Conservation (phyloP, 2,329 filamentous ascomycete species). For the Gnomoniopsis smithogilvyi region DNA sequence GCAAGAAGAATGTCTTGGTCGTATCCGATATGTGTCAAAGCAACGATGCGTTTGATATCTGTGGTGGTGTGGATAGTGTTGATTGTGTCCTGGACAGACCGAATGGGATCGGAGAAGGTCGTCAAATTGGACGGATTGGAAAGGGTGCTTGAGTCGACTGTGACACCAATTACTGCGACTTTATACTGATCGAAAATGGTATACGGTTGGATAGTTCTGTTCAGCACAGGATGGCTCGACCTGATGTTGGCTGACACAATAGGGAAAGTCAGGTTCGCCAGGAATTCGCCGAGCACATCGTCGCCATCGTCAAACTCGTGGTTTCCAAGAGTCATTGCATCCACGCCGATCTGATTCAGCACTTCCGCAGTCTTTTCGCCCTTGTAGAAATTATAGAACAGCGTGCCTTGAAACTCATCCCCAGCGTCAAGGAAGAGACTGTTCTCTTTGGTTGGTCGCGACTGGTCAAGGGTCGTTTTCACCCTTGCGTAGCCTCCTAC, state of each 20-base stretch:
- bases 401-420: conserved; percentile 68
- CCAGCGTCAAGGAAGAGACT: conserved; percentile 63
- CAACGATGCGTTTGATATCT: conserved; percentile 61
- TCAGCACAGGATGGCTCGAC: conserved; percentile 56
- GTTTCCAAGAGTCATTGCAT: conserved; percentile 66
- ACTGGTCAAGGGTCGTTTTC: conserved; percentile 56
- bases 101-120: conserved; percentile 54
- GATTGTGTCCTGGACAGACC: conserved; percentile 58
- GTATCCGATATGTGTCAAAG: conserved; percentile 66
- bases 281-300: conserved; percentile 57
- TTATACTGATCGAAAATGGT: conserved; percentile 60
- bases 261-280: conserved; percentile 63
- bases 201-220: conserved; percentile 62
- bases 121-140: conserved; percentile 57
- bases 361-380: conserved; percentile 67
- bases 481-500: conserved; percentile 64
- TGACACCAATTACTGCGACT: conserved; percentile 62
- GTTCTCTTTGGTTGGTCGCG: conserved; percentile 55
- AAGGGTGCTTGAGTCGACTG: conserved; percentile 56
- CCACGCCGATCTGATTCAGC: conserved; percentile 62
- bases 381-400: conserved; percentile 65
- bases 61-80: conserved; percentile 59
- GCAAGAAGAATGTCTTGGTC: conserved; percentile 61
- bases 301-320: conserved; percentile 67
- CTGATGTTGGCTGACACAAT: conserved; percentile 61